Conservation (phyloP, 805 yeast species). For the Kluyveromyces nonfermentans region DNA sequence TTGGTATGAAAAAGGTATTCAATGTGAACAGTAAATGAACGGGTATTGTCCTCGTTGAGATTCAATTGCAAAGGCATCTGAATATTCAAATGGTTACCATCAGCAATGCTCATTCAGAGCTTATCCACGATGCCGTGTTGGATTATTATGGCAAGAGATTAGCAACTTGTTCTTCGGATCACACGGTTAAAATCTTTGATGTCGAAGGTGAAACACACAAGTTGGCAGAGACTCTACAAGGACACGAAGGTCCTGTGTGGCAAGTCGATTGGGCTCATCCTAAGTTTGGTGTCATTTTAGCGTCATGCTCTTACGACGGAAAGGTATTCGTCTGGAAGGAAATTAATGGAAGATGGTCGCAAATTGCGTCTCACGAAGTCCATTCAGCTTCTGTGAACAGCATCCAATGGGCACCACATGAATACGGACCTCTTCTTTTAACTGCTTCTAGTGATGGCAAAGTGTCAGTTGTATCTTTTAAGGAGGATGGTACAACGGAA, state of each 20-base stretch:
- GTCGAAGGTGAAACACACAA: slow-evolving; percentile 78
- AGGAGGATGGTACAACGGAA: slow-evolving; percentile 75
- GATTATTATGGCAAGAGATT: slow-evolving; percentile 94
- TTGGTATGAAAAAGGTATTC: too few relatives aligned
- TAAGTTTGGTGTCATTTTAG: slow-evolving; percentile 88
- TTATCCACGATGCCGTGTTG: slow-evolving; percentile 92
- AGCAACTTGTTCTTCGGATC: slow-evolving; percentile 95
- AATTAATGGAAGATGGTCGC: slow-evolving; percentile 80
- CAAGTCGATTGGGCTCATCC: slow-evolving; percentile 99
- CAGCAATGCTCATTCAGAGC: slow-evolving; percentile 84
- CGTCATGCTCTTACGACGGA: slow-evolving; percentile 94
- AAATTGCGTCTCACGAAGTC: slow-evolving; percentile 74
- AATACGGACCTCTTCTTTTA: slow-evolving; percentile 83
- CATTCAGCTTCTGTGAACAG: slow-evolving; percentile 94
- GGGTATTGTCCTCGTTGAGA: too few relatives aligned
- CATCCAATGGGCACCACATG: slow-evolving; percentile 96
- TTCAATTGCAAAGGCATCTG: too few relatives aligned
- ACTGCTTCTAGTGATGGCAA: slow-evolving; percentile 92
- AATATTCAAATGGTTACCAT: slow-evolving; percentile 52
- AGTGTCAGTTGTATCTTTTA: slow-evolving; percentile 82
- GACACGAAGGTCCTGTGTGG: slow-evolving; percentile 99
- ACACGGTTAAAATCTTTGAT: slow-evolving; percentile 89
- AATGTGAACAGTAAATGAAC: too few relatives aligned
- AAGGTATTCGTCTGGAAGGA: slow-evolving; percentile 92
- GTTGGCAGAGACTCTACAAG: slow-evolving; percentile 73